These are phyloP conservation scores for Syncephalastrum sp. DNA, from an alignment of 371 early-diverging fungal species.

Conservation along the genomic window DNA sequence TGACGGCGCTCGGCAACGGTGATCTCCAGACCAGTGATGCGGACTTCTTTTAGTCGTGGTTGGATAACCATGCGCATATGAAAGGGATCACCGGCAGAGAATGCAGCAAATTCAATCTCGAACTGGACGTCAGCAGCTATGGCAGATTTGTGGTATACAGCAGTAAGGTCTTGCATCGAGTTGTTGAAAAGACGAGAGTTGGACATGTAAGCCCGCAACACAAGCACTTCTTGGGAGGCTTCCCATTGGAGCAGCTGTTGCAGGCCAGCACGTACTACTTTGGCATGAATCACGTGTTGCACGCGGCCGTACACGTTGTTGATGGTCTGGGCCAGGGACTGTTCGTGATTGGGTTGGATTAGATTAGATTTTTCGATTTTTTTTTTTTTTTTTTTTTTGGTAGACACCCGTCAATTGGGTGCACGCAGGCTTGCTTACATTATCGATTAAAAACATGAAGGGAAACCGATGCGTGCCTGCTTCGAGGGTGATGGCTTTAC, in stretches of 20 bases:
- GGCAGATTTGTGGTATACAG: constrained; percentile 38
- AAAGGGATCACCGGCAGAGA: constrained; percentile 42
- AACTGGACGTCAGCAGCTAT: constrained; percentile 35
- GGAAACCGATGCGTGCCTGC: constrained; percentile 41
- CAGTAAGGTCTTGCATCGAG: constrained; percentile 33
- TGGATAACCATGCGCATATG: constrained; percentile 35
- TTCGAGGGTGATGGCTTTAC: constrained; percentile 17
- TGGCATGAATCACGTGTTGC: constrained; percentile 35
- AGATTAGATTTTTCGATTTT: constrained; percentile 1
- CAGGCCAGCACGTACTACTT: constrained; percentile 37
- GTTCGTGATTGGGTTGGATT: constrained; percentile 1
- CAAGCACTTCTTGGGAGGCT: constrained; percentile 28
- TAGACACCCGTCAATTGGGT: neutral
- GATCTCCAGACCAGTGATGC: constrained; percentile 33
- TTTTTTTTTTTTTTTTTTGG: neutral
- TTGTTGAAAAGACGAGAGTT: constrained; percentile 41
- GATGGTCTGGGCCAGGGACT: constrained; percentile 40
- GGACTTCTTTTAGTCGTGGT: constrained; percentile 36
- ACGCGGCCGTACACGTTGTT: constrained; percentile 47
- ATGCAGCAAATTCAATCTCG: constrained; percentile 40
- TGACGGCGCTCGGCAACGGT: constrained; percentile 28
- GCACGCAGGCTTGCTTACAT: constrained; percentile 21
- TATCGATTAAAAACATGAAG: constrained; percentile 42
- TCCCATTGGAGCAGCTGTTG: constrained; percentile 28
- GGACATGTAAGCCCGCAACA: constrained; percentile 41